Evolutionary conservation across 352 stramenopile species (phyloP).

Genomic region (Phytophthora cryptogea): DNA sequence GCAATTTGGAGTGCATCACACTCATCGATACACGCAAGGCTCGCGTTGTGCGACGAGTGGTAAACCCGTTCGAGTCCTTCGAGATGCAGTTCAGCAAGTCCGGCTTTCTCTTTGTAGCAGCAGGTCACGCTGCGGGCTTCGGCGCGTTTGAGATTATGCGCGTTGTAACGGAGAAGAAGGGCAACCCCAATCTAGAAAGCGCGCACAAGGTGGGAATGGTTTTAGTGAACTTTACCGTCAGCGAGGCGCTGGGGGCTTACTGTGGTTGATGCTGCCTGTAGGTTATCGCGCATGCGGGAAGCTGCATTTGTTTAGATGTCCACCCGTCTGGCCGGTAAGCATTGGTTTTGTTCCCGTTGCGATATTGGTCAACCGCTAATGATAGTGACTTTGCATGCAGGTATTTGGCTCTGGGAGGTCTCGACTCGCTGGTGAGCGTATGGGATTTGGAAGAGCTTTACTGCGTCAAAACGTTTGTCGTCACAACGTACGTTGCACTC

Average conservation of each 20-base stretch:
- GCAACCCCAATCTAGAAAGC: constrained; percentile 80
- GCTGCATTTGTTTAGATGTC: constrained; percentile 82
- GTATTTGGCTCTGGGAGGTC: constrained; percentile 73
- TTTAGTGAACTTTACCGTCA: neutral
- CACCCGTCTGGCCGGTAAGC: constrained; percentile 72
- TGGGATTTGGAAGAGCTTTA: constrained; percentile 89
- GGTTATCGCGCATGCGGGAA: constrained; percentile 79
- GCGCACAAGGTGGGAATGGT: constrained; percentile 67
- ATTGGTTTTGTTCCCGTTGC: neutral
- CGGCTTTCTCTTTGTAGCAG: constrained; percentile 80
- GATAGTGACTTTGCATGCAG: constrained; percentile 29
- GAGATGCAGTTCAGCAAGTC: constrained; percentile 85
- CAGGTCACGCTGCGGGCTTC: constrained; percentile 74
- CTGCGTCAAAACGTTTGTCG: constrained; percentile 81
- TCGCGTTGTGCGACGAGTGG: constrained; percentile 72
- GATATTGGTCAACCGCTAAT: neutral
- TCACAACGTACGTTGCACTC: constrained; percentile 63
- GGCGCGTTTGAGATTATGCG: constrained; percentile 88
- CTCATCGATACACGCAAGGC: constrained; percentile 86
- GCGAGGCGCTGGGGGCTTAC: neutral
- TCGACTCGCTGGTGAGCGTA: constrained; percentile 84
- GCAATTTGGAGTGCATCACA: constrained; percentile 73
- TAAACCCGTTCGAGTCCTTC: constrained; percentile 84
- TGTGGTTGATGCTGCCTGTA: constrained; percentile 20
- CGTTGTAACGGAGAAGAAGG: constrained; percentile 76